Percentiles rank a stretch among this genome's conserved stretches.
These are phyloP conservation scores for Tolypocladium pustulatum DNA, from an alignment of 2,329 filamentous ascomycete species.

Conservation along the genomic window DNA sequence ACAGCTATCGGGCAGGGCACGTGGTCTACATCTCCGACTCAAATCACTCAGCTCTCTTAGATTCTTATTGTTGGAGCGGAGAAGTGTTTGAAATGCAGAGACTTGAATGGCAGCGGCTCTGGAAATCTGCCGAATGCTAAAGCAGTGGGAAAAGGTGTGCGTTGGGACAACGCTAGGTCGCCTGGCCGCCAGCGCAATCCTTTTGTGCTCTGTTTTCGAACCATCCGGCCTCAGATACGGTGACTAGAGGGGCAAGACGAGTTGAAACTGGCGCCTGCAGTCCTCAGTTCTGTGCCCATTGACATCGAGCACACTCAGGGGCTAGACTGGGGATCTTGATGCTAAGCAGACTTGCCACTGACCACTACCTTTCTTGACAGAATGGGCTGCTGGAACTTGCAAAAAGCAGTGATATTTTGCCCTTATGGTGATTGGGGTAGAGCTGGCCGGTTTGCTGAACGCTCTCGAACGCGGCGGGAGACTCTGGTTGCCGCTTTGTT, in stretches of 20 bases:
- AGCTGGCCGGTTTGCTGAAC: too few species aligned
- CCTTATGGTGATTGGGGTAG: too few species aligned
- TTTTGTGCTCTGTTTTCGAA: neutral
- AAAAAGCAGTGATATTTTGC: too few species aligned
- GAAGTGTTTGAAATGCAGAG: neutral
- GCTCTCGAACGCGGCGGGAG: too few species aligned
- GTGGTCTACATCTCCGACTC: neutral
- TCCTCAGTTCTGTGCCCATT: neutral
- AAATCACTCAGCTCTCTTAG: neutral
- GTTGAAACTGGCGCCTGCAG: neutral
- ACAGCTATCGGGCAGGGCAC: neutral
- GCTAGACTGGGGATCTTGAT: neutral
- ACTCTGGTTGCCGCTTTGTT: too few species aligned
- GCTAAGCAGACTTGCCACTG: neutral
- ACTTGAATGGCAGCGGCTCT: neutral
- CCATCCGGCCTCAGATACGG: neutral
- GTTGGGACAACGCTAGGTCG: neutral
- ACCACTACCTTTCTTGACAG: neutral
- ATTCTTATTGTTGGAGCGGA: neutral
- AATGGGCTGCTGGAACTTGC: too few species aligned
- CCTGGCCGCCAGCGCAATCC: neutral
- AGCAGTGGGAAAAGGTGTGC: neutral
- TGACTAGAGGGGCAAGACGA: neutral
- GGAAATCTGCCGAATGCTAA: neutral
- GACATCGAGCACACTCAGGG: neutral